Evolutionary conservation across 495 filamentous ascomycete species (phyloP).

Genomic region (Neurospora sp.): DNA sequence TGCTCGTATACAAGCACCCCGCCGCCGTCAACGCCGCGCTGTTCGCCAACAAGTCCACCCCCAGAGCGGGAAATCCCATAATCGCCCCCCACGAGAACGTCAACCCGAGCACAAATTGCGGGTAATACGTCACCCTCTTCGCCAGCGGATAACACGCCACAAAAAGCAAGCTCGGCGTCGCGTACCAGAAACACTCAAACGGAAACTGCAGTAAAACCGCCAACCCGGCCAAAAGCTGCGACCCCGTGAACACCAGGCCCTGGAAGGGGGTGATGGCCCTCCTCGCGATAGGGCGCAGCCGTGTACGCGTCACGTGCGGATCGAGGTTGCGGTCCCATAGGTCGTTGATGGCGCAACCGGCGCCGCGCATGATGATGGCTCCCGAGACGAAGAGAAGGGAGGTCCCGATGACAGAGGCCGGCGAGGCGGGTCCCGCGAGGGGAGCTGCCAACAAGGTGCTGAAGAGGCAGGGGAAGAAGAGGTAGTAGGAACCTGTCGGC

Average conservation of each 20-base stretch:
- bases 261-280: slow-evolving; percentile 65
- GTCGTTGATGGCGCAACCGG: slow-evolving; percentile 97
- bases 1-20: slow-evolving; percentile 69
- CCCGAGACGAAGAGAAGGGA: slow-evolving; percentile 74
- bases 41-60: slow-evolving; percentile 66
- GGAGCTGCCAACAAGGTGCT: slow-evolving; percentile 67
- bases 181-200: slow-evolving; percentile 72
- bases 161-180: slow-evolving; percentile 61
- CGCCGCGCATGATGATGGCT: slow-evolving; percentile 90
- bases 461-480: slow-evolving; percentile 91
- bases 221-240: slow-evolving; percentile 71
- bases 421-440: slow-evolving; percentile 47
- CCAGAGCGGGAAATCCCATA: slow-evolving; percentile 91
- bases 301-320: slow-evolving; percentile 78
- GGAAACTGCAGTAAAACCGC: slow-evolving; percentile 83
- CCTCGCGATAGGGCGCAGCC: slow-evolving; percentile 79
- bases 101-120: slow-evolving; percentile 81
- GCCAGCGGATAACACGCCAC: slow-evolving; percentile 83
- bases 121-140: slow-evolving; percentile 90
- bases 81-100: slow-evolving; percentile 97
- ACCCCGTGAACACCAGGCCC: slow-evolving; percentile 73
- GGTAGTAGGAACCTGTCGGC: slow-evolving; percentile 87
- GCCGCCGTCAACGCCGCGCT: slow-evolving; percentile 55
- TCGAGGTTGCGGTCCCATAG: slow-evolving; percentile 94
- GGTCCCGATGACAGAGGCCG: slow-evolving; percentile 50